phyloP scores from a whole-genome alignment of 768 basidiomycete species.

The Naganishia kalamii region DNA sequence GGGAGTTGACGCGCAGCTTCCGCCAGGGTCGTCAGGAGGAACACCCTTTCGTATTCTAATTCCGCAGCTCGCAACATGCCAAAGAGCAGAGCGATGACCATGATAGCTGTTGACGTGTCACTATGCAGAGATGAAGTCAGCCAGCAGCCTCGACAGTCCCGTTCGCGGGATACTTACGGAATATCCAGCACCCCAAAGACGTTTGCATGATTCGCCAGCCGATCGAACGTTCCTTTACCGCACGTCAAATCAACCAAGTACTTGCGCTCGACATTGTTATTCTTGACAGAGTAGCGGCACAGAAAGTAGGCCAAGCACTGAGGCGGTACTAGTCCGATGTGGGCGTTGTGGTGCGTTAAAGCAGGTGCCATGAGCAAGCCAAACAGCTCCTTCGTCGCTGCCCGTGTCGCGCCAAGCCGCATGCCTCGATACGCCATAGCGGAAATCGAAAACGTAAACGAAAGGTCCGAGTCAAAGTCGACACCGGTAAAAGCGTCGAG shows the following conservation, averaged over 20 bases:
- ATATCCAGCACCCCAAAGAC: slow-evolving; percentile 15
- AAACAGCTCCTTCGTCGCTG: slow-evolving; percentile 13
- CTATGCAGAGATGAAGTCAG: not conserved
- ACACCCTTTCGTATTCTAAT: slow-evolving; percentile 14
- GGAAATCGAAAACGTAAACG: slow-evolving; percentile 8
- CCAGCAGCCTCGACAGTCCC: not conserved
- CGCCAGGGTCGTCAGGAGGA: slow-evolving; percentile 13
- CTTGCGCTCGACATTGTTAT: slow-evolving; percentile 7
- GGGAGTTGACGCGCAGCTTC: slow-evolving; percentile 19
- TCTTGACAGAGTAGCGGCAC: not conserved
- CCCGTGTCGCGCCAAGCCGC: not conserved
- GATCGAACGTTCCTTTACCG: slow-evolving; percentile 11
- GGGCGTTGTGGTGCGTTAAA: slow-evolving; percentile 6
- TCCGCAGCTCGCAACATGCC: slow-evolving; percentile 20
- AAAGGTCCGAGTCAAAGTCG: slow-evolving; percentile 15
- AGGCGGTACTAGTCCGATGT: not conserved
- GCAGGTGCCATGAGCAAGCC: slow-evolving; percentile 4
- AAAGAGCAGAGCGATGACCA: slow-evolving; percentile 16
- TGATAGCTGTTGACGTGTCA: slow-evolving; percentile 8
- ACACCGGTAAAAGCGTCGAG: slow-evolving; percentile 19
- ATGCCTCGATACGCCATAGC: slow-evolving; percentile 16
- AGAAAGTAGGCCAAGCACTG: slow-evolving; percentile 14
- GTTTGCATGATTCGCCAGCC: not conserved
- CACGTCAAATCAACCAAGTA: slow-evolving; percentile 9
- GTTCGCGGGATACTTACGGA: slow-evolving; percentile 6